A percentile compares a stretch with the other conserved stretches of the same genome.
phyloP scores from a whole-genome alignment of 768 basidiomycete species.

The Piloderma croceum region DNA sequence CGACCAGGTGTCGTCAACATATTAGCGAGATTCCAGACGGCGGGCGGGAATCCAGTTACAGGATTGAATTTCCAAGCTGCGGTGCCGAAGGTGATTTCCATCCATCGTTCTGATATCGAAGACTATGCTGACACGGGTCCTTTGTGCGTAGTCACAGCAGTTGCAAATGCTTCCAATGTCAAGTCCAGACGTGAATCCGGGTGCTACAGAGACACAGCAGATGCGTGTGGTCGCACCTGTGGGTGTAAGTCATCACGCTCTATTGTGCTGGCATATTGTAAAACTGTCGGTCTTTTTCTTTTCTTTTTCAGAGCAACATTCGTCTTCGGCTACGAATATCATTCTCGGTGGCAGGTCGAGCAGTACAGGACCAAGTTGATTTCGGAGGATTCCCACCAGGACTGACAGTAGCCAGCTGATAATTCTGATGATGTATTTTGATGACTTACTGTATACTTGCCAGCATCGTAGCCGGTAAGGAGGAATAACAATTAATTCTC shows the following conservation, averaged over 20 bases:
- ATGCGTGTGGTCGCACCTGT: conserved; percentile 86
- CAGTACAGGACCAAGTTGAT: conserved; percentile 88
- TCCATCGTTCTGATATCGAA: background rate
- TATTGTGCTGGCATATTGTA: conserved; percentile 1
- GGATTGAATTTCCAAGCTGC: conserved; percentile 94
- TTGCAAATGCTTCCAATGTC: conserved; percentile 98
- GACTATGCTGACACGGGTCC: background rate
- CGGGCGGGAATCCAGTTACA: conserved; percentile 44
- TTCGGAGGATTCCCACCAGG: conserved; percentile 85
- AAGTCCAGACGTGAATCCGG: conserved; percentile 70
- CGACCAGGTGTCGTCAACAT: conserved; percentile 91
- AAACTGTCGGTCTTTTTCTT: conserved; percentile 1
- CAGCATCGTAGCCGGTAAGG: too few species aligned
- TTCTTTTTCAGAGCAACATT: conserved; percentile 57
- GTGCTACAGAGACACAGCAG: conserved; percentile 86
- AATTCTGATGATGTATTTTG: too few species aligned
- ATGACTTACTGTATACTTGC: too few species aligned
- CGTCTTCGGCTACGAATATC: conserved; percentile 83
- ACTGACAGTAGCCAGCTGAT: conserved; percentile 45
- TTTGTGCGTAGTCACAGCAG: conserved; percentile 77
- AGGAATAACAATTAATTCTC: too few species aligned
- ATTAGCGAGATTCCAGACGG: conserved; percentile 77
- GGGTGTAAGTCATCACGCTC: conserved; percentile 54
- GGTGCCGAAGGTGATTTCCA: conserved; percentile 76
- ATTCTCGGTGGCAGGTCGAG: conserved; percentile 63